Base-by-base conservation (phyloP, 345 rosid species). In the Psidium friedrichsthalianum region DNA sequence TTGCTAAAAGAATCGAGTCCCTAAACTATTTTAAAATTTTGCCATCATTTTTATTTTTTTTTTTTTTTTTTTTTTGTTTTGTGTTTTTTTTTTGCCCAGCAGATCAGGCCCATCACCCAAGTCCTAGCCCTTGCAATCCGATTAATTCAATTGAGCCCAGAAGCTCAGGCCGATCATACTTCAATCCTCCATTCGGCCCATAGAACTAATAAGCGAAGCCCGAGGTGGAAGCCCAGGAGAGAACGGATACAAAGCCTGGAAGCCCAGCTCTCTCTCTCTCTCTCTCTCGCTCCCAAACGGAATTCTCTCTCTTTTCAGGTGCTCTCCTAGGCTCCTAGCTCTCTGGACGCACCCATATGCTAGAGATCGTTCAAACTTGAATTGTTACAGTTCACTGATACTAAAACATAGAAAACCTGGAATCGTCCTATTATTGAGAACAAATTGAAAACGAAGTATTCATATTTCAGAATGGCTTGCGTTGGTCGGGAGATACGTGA, bases 201-300 rank as follows among this genome's bases (percentile, higher is more conserved):
- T n/a, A 59, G 20, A 59, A 27, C 15, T 59, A 15, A 59, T 7
- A n/a, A 27, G 2, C 27, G 20, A 27, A 13, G 40, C 74, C 74
- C 69, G 27, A 12, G 74, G 27, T 59, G 20, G 36, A 59, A 27
- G 27, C 18, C 74, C 18, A 27, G 74, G 40, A 59, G 36, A 59
- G 36, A 57, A 11, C 4, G 36, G 36, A 27, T 59, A 27, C 18
- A 27, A n/a, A 32, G 18, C 74, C 74, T 59, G 27, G 20, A 59
- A 59, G 8, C 74, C 20, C 18, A 18, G 54, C 54, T 11, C 32
- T 58, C 64, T 56, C 57, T 21, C 57, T 55, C 57, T 55, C 57
- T 5, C 29, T 24, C 29, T n/a, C n/a, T n/a, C n/a, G n/a, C n/a
- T n/a, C 0, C 61, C 3, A n/a, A 0, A 6, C 2, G 6, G 55